Base-by-base conservation (phyloP, 495 filamentous ascomycete genomes). In the Apodospora peruviana region DNA sequence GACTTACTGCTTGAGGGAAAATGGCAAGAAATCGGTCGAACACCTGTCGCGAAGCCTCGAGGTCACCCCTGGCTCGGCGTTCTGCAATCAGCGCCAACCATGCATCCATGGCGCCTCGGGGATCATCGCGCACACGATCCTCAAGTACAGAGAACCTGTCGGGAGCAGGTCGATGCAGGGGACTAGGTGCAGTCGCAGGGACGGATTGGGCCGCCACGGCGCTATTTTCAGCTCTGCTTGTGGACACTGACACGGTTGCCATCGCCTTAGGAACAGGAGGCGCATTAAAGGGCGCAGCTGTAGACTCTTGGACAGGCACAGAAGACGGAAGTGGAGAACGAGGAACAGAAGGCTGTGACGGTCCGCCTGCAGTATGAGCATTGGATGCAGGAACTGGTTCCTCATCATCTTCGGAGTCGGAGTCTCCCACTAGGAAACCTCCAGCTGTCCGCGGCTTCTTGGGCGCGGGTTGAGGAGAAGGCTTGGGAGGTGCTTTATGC, bases 1-100 rank as follows among this genome's bases (percentile, higher is more conserved):
- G 7, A 80, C 94, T 78, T 83, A 97, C 93, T 48, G 90, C 85
- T 59, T 86, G 79, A 2, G 94, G 94, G 59, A 96, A 98, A 27
- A 91, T 68, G 53, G 81, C 78, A 58, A 98, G 75, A 59, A 96
- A 95, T 34, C 86, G 78, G 45, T 95, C 87, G 58, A 91, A 97
- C 17, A 84, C 80, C 45, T 76, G 77, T 45, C 93, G 84, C 17
- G 85, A 82, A 55, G 90, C 87, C 47, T 91, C 86, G 45, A 90
- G 66, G 64, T 91, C 90, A 62, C 83, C 82, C 56, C 87, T 87
- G 58, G 80, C 78, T 54, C 83, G 83, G 63, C 96, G 84, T 67
- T 97, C 91, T 52, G 76, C 76, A 64, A 98, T 90, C 58, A 98
- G 74, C 48, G 77, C 76, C 56, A 91, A 67, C 93, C 93, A 98